Percentiles rank a stretch among this genome's conserved stretches.
These are phyloP conservation scores for Didymella pinodella DNA, from an alignment of 2,329 filamentous ascomycete species.

Conservation along the genomic window DNA sequence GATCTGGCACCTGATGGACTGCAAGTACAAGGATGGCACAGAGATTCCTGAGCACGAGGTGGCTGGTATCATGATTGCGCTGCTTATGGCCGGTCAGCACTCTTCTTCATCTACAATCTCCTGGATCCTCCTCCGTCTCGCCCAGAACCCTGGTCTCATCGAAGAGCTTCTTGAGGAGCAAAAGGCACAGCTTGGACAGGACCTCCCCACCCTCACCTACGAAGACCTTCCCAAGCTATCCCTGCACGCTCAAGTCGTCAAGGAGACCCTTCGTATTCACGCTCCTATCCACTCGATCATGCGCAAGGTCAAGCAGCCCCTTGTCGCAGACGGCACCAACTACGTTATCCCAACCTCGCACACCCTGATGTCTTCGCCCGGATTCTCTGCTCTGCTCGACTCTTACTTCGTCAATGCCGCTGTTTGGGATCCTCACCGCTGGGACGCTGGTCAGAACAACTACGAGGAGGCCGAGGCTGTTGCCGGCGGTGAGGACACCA, in stretches of 20 bases:
- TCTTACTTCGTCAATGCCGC: constrained; percentile 83
- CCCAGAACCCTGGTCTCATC: constrained; percentile 76
- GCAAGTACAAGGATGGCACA: constrained; percentile 82
- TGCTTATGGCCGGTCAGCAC: constrained; percentile 92
- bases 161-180: constrained; percentile 89
- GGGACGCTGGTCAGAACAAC: constrained; percentile 69
- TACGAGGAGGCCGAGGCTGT: constrained; percentile 55
- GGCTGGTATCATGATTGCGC: constrained; percentile 92
- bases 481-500: constrained; percentile 72
- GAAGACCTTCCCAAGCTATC: constrained; percentile 81
- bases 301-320: constrained; percentile 87
- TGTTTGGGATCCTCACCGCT: constrained; percentile 89
- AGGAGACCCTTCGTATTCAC: constrained; percentile 90
- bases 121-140: constrained; percentile 85
- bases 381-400: constrained; percentile 76
- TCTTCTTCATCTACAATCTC: constrained; percentile 83
- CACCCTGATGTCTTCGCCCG: constrained; percentile 83
- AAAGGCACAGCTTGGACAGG: constrained; percentile 72
- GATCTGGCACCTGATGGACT: constrained; percentile 90
- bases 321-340: constrained; percentile 82
- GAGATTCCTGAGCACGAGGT: constrained; percentile 83
- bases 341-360: constrained; percentile 83
- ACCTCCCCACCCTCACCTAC: constrained; percentile 77
- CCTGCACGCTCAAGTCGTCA: constrained; percentile 83
- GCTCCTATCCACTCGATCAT: constrained; percentile 95